Evolutionary conservation across 208 protist genomes (phyloP).

Genomic region (Tritrichomonas foetus): DNA sequence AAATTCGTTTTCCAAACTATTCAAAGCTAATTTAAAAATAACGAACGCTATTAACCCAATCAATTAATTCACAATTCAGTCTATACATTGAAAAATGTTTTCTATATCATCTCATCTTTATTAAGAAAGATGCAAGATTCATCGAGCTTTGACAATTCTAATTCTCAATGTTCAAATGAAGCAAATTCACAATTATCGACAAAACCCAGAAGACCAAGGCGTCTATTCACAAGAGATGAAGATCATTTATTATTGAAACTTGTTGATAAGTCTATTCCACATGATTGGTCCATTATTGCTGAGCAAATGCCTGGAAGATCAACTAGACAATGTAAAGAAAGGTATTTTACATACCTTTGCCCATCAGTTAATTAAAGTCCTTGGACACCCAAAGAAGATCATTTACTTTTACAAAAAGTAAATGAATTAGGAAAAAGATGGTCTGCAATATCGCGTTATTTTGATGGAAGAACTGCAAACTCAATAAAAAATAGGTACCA

Average conservation of each 20-base stretch:
- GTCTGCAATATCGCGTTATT: neutral
- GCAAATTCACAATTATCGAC: no score
- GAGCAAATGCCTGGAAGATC: neutral
- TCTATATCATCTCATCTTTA: no score
- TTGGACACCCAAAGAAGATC: conserved; percentile 12
- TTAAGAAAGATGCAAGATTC: no score
- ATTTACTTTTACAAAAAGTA: neutral
- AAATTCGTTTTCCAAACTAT: no score
- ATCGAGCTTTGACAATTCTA: no score
- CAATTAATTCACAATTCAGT: no score
- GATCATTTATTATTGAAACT: neutral
- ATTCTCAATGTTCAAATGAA: no score
- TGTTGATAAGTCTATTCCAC: neutral
- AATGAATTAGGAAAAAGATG: neutral
- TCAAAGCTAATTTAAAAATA: no score
- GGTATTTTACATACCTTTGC: neutral
- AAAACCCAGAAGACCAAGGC: no score
- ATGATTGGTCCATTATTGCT: neutral
- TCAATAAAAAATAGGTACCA: conserved; percentile 16
- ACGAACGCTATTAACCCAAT: no score
- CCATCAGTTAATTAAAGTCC: neutral
- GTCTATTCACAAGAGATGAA: neutral
- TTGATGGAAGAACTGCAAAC: neutral
- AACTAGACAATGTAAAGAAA: neutral
- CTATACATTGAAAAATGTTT: no score